These are phyloP conservation scores for Tubosaeta sp. DNA, from an alignment of 768 basidiomycete species.

Conservation along the genomic window DNA sequence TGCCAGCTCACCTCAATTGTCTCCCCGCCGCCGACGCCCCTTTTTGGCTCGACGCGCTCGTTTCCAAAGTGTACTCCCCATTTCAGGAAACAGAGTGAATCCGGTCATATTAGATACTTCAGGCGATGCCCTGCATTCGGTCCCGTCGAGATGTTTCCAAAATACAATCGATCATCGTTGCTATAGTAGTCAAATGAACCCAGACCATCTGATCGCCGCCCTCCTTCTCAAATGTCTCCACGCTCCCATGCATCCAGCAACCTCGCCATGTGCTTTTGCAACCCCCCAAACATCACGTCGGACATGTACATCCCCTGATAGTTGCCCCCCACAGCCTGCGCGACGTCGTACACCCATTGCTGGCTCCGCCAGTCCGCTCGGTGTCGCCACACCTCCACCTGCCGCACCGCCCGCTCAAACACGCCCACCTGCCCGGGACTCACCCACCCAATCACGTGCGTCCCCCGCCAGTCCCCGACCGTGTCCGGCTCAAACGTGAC, in stretches of 20 bases:
- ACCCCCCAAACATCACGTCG: slow-evolving; percentile 9
- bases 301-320: slow-evolving; percentile 9
- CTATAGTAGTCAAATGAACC: slow-evolving; percentile 11
- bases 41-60: slow-evolving; percentile 3
- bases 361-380: slow-evolving; percentile 23
- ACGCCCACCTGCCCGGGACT: slow-evolving; percentile 4
- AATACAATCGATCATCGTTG: slow-evolving; percentile 11
- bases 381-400: slow-evolving; percentile 19
- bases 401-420: slow-evolving; percentile 14
- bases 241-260: slow-evolving; percentile 30
- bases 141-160: slow-evolving; percentile 10
- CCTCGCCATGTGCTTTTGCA: slow-evolving; percentile 23
- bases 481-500: slow-evolving; percentile 7
- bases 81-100: slow-evolving; percentile 2
- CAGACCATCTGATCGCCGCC: neutral
- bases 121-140: neutral
- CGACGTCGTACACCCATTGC: slow-evolving; percentile 25
- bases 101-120: neutral
- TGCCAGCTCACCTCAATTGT: slow-evolving; percentile 15
- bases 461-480: slow-evolving; percentile 24
- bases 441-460: slow-evolving; percentile 22
- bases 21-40: neutral
- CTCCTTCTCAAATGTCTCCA: slow-evolving; percentile 18
- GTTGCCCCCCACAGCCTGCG: slow-evolving; percentile 1
- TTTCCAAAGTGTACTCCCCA: slow-evolving; percentile 2